Evolutionary conservation across 148 eudicot species (phyloP).

Genomic region (Chenopodium quinoa): DNA sequence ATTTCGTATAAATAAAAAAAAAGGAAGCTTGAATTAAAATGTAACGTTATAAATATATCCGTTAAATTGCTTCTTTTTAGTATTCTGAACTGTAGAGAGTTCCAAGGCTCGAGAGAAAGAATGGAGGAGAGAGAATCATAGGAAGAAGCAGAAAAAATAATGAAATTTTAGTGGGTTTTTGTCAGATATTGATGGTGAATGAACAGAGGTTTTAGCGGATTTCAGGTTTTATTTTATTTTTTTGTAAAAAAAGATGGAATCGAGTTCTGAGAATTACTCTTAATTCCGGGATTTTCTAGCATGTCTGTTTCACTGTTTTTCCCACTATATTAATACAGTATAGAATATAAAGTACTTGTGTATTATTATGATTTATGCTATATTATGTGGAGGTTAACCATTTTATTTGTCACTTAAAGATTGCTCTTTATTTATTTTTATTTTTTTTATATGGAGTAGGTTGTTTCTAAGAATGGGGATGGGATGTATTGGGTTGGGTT

Average conservation of each 20-base stretch:
- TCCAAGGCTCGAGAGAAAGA: constrained; percentile 6
- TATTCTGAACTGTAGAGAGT: neutral
- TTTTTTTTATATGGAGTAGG: too few relatives aligned
- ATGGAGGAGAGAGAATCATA: neutral
- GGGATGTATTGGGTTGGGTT: too few relatives aligned
- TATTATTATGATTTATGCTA: too few relatives aligned
- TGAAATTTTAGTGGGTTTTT: neutral
- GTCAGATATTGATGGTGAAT: neutral
- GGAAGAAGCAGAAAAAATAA: neutral
- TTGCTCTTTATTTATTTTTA: too few relatives aligned
- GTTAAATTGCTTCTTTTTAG: neutral
- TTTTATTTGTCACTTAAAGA: too few relatives aligned
- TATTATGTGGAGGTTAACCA: too few relatives aligned
- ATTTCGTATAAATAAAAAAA: neutral
- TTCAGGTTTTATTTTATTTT: neutral
- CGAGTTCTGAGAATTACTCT: neutral
- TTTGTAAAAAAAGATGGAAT: neutral
- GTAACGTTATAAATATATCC: constrained; percentile 13
- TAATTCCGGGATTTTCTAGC: constrained; percentile 1
- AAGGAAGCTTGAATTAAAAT: neutral
- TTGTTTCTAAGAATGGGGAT: too few relatives aligned
- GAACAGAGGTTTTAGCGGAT: neutral
- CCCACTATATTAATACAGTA: neutral
- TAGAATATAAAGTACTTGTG: neutral
- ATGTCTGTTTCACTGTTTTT: constrained; percentile 14